These are phyloP conservation scores for Solanum rostratum DNA, from an alignment of 257 asterid genomes.

Conservation along the genomic window DNA sequence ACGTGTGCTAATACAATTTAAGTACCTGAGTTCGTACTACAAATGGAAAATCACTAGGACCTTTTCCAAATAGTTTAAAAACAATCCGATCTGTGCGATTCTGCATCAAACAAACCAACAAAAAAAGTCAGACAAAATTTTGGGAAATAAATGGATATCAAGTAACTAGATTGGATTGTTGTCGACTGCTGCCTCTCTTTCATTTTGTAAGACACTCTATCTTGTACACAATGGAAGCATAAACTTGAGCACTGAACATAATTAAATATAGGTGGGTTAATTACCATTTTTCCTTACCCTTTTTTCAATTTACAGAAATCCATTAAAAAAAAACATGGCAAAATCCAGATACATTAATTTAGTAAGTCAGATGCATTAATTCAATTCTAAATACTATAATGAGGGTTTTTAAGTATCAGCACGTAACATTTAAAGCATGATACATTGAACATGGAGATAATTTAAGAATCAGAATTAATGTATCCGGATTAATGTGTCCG, in stretches of 20 bases:
- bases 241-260: neutral
- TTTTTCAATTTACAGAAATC: no score
- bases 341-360: no score
- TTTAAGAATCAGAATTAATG: no score
- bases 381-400: no score
- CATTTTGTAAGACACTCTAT: neutral
- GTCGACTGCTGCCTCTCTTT: neutral
- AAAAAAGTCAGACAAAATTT: neutral
- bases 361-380: no score
- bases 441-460: no score
- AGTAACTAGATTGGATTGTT: neutral
- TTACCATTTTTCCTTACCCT: no score
- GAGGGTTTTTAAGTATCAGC: no score
- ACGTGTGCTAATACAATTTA: neutral
- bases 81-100: conserved; percentile 78
- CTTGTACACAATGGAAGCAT: neutral
- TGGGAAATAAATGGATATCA: neutral
- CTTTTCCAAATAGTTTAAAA: conserved; percentile 74
- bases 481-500: no score
- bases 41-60: conserved; percentile 63
- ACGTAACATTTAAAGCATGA: no score
- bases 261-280: no score
- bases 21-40: conserved; percentile 64
- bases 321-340: no score
- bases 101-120: conserved; percentile 18